Evolutionary conservation across 2,329 filamentous ascomycete species (phyloP), one percentile per base, ranked within the genome.

Genomic region (Aureobasidium sp.): DNA sequence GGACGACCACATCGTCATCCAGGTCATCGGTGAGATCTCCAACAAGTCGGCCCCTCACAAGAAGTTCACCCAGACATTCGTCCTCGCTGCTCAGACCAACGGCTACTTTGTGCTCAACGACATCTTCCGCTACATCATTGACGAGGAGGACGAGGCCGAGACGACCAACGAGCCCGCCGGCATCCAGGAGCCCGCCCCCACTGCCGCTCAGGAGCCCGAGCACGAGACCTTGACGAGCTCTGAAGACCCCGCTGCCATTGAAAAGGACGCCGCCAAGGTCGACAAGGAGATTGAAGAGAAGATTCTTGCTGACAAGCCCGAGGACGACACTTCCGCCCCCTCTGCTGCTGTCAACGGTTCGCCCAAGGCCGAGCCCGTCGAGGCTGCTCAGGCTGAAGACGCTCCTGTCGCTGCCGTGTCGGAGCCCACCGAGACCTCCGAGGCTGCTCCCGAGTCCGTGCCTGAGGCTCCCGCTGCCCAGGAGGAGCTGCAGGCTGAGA

Each of bases 61-160:
- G 77, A 96, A 96, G 71, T 98, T 98, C 66, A 86, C 90, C 35
- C 93, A 98, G 78, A 97, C 91, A 49, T 98, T 98, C 63, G 88
- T 98, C 58, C 86, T 98, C 58, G 93, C 93, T 44, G 84, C 91
- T 71, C 93, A 98, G 74, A 89, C 89, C 45, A 95, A 91, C 54
- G 93, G 93, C 59, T 98, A 97, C 77, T 98, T 95, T 64, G 91
- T 98, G 29, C 81, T 98, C 63, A 98, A 98, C 71, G 93, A 98
- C 67, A 95, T 98, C 68, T 89, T 97, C 76, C 82, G 93, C 63
- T 97, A 94, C 72, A 84, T 98, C 60, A 83, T 85, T 59, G 88
- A 93, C 57, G 87, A 91, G 63, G 79, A 79, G 37, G 90, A 96
- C 57, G 88, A 82, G 62, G 72, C 75, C 41, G 77, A 81, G 42